These are phyloP conservation scores for Verticillium nubilum DNA, from an alignment of 2,329 filamentous ascomycete genomes.

Conservation along the genomic window DNA sequence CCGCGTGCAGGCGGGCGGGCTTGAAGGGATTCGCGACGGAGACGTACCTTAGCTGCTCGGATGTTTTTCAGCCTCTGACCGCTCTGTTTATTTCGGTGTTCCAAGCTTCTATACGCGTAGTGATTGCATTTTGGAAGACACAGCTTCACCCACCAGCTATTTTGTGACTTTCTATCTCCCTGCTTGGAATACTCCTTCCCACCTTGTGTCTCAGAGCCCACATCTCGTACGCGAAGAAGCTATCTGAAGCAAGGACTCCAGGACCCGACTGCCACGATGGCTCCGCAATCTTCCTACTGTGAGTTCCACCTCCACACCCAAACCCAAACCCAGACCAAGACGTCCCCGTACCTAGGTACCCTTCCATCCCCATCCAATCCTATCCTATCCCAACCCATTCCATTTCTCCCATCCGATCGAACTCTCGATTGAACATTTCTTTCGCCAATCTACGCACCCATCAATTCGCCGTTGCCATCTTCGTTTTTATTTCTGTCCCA, in stretches of 20 bases:
- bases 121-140: background rate
- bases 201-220: background rate
- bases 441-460: background rate
- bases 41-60: background rate
- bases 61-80: background rate
- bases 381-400: conserved; percentile 1
- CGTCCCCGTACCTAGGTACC: background rate
- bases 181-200: background rate
- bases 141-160: background rate
- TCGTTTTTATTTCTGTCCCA: background rate
- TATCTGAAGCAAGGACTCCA: background rate
- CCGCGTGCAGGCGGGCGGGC: no score
- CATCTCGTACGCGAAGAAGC: background rate
- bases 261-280: conserved; percentile 6
- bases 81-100: background rate
- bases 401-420: background rate
- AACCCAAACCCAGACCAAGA: background rate
- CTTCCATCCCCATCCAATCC: conserved; percentile 2
- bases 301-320: conserved; percentile 6
- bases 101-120: background rate
- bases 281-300: conserved; percentile 12
- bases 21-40: background rate
- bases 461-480: background rate
- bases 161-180: background rate
- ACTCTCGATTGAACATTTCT: background rate